phyloP scores from a whole-genome alignment of 768 basidiomycete species.

The Naematelia encephala region DNA sequence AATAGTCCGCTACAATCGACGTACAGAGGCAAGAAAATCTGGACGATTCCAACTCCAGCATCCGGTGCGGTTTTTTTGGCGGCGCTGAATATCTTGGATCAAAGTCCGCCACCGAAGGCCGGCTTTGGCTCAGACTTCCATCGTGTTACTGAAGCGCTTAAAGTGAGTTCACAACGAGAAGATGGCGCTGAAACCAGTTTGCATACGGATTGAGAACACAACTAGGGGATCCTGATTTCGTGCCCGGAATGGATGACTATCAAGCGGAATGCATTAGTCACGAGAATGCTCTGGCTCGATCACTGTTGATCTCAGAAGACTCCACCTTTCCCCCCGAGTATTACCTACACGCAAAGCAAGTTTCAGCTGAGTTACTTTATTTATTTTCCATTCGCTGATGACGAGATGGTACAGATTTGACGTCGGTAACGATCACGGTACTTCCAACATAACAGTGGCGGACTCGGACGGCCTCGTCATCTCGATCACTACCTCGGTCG shows the following conservation, averaged over 20 bases:
- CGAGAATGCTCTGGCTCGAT: slow-evolving; percentile 3
- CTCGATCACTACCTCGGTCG: slow-evolving; percentile 39
- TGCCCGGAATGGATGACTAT: slow-evolving; percentile 21
- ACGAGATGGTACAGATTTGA: no score
- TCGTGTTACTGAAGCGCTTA: slow-evolving; percentile 73
- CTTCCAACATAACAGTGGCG: slow-evolving; percentile 40
- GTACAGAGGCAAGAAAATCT: slow-evolving; percentile 71
- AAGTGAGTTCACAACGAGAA: slow-evolving; percentile 49
- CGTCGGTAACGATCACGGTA: slow-evolving; percentile 34
- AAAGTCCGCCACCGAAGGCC: slow-evolving; percentile 51
- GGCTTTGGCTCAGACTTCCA: slow-evolving; percentile 64
- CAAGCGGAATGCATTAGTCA: slow-evolving; percentile 22
- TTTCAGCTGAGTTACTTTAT: no score
- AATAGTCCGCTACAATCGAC: slow-evolving; percentile 67
- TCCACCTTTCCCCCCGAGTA: slow-evolving; percentile 28
- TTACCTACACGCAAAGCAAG: slow-evolving; percentile 33
- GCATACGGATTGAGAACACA: slow-evolving; percentile 41
- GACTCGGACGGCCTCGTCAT: slow-evolving; percentile 36
- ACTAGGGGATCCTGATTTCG: slow-evolving; percentile 39
- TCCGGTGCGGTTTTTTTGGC: slow-evolving; percentile 76
- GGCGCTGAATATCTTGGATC: slow-evolving; percentile 79
- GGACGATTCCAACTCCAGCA: slow-evolving; percentile 76
- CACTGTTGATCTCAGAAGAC: slow-evolving; percentile 30
- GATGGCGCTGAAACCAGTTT: slow-evolving; percentile 16
- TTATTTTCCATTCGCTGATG: no score